A percentile compares a stretch with the other conserved stretches of the same genome.
Evolutionary conservation across 768 basidiomycete species (phyloP).

Genomic region (Tremella mesenterica): DNA sequence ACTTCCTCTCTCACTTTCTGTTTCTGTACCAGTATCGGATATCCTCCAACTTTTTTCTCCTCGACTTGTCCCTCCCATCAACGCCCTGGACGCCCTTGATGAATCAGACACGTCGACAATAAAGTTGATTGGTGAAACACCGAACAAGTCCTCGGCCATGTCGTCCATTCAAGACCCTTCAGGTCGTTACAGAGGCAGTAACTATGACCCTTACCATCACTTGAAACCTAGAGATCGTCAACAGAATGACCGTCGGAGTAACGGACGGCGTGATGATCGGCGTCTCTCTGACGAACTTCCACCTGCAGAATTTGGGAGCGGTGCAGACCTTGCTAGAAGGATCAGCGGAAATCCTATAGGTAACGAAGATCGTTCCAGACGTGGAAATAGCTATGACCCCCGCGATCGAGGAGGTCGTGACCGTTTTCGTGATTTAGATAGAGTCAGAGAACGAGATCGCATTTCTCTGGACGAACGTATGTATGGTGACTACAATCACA

Average conservation of each 20-base stretch:
- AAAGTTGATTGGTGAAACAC: no score
- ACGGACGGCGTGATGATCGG: not conserved
- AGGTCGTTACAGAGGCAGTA: conserved; percentile 4
- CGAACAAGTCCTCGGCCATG: not conserved
- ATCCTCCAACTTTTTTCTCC: not conserved
- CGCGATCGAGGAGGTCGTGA: no score
- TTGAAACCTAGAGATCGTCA: not conserved
- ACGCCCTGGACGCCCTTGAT: not conserved
- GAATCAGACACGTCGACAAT: not conserved
- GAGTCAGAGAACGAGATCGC: no score
- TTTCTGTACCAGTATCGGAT: not conserved
- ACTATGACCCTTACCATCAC: conserved; percentile 7
- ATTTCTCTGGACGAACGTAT: no score
- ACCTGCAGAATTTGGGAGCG: not conserved
- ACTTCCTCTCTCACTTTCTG: not conserved
- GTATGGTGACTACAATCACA: no score
- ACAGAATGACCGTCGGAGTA: not conserved
- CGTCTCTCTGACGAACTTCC: not conserved
- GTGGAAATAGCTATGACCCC: no score
- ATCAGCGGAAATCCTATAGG: not conserved
- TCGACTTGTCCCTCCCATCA: not conserved
- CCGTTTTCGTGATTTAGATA: no score
- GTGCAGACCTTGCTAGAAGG: not conserved
- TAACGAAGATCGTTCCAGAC: not conserved
- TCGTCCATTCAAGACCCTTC: not conserved